Percentiles rank a stretch among this genome's conserved stretches.
Conservation (phyloP, 768 basidiomycete species). For the Chlorophyllum brunneum region DNA sequence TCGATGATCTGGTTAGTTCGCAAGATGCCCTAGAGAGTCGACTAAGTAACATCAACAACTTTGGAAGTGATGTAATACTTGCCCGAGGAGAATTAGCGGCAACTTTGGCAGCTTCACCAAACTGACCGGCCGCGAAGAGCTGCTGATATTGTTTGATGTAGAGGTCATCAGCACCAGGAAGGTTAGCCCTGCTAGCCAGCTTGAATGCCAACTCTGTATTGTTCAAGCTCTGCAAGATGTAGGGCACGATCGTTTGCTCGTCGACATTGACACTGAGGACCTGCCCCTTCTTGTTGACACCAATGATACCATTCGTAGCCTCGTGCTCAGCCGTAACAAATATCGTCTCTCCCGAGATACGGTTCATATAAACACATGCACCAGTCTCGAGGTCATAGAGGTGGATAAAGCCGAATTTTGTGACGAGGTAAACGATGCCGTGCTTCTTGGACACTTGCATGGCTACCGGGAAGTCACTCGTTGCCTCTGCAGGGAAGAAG, state of each 20-base stretch:
- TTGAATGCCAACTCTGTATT: slow-evolving; percentile 98
- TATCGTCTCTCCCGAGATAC: slow-evolving; percentile 98
- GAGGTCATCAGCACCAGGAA: slow-evolving; percentile 96
- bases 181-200: slow-evolving; percentile 90
- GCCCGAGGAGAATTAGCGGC: slow-evolving; percentile 96
- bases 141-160: slow-evolving; percentile 93
- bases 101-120: slow-evolving; percentile 91
- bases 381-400: slow-evolving; percentile 97
- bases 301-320: slow-evolving; percentile 91
- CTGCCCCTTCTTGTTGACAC: slow-evolving; percentile 99
- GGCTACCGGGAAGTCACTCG: slow-evolving; percentile 97
- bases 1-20: slow-evolving; percentile 95
- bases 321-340: slow-evolving; percentile 98
- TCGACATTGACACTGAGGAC: slow-evolving; percentile 96
- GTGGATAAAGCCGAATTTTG: slow-evolving; percentile 99
- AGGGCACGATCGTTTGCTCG: slow-evolving; percentile 93
- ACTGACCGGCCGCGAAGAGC: slow-evolving; percentile 86
- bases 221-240: slow-evolving; percentile 89
- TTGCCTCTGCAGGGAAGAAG: slow-evolving; percentile 97
- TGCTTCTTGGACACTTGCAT: slow-evolving; percentile 99
- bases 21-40: slow-evolving; percentile 69
- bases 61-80: slow-evolving; percentile 18
- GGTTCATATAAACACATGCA: slow-evolving; percentile 99
- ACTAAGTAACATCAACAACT: slow-evolving; percentile 6
- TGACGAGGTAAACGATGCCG: slow-evolving; percentile 95